Percentiles rank a stretch among this genome's conserved stretches.
Conservation (phyloP, 2,329 filamentous ascomycete species). For the Colletotrichum eleusines region DNA sequence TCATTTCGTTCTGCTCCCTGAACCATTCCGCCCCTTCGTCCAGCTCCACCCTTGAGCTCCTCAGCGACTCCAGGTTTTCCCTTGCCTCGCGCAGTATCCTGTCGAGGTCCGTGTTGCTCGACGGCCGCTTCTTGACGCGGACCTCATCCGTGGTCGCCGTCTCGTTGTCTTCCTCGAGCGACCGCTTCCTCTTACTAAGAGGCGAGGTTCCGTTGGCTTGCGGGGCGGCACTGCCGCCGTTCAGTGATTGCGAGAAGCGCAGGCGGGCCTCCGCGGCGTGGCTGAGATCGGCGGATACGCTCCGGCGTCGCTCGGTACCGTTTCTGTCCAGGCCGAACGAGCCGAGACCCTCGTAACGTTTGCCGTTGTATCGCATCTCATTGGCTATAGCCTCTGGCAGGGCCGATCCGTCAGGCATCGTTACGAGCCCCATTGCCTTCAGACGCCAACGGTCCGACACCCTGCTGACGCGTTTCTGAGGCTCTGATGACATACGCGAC, state of each 20-base stretch:
- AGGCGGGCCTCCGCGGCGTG: conserved; percentile 52
- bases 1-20: conserved; percentile 57
- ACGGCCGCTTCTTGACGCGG: conserved; percentile 46
- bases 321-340: conserved; percentile 52
- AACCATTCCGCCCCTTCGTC: conserved; percentile 62
- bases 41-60: conserved; percentile 58
- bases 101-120: conserved; percentile 50
- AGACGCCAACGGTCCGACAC: conserved; percentile 60
- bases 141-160: conserved; percentile 36
- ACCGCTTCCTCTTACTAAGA: conserved; percentile 45
- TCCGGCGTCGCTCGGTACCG: conserved; percentile 39
- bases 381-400: conserved; percentile 64
- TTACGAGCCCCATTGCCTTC: conserved; percentile 64
- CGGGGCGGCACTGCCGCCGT: conserved; percentile 19
- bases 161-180: conserved; percentile 37
- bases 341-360: conserved; percentile 54
- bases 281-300: conserved; percentile 41
- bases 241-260: conserved; percentile 41
- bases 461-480: conserved; percentile 49
- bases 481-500: conserved; percentile 26
- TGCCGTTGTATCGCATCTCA: conserved; percentile 58
- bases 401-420: conserved; percentile 65
- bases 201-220: conserved; percentile 41
- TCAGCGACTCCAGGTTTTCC: conserved; percentile 53
- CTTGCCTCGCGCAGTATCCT: conserved; percentile 57